Evolutionary conservation across 2,329 filamentous ascomycete genomes (phyloP), one percentile per base, ranked within the genome.

Genomic region (Penicillium sp.): DNA sequence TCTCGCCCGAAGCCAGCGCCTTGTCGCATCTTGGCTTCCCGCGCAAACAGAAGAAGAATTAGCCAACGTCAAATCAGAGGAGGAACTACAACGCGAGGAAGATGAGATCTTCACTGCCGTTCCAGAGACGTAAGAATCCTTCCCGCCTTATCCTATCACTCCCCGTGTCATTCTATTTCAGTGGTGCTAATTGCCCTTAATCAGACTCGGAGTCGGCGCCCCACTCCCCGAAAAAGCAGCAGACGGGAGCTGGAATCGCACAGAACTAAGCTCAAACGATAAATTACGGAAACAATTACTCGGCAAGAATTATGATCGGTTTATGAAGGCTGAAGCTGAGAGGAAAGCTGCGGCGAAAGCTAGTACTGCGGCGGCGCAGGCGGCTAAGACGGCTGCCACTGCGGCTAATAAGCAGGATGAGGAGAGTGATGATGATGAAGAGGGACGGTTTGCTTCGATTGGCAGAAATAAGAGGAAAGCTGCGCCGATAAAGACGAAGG

Each of bases 1-100:
- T 3, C 72, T 84, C 10, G 82, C 84, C 7, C 80, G 80, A 53
- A 80, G 78, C 50, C 82, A 84, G 61, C 78, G 78, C 33, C 72
- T 84, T 19, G 74, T 86, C 57, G 77, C 81, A 50, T 85, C 84
- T 61, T 83, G 82, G 81, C 78, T 86, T 29, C 81, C 82, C 13
- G 70, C 80, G n/a, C 75, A 73, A 55, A 69, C 76, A 6, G 55
- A 70, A n/a, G 70, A 75, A 22, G 75, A 78, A 48, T 62, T 69
- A 48, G 63, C 69, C 52, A 67, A 73, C 57, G 63, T 68, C 52
- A 79, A 77, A 61, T 70, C 77, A 21, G 70, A 77, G 35, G 73
- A 78, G 55, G 76, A 82, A 58, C 66, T 78, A 19, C 75, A 80
- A 55, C 71, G 76, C 43, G 81, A 84, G 48, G 83, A 86, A 58